Percentiles rank a stretch among this genome's conserved stretches.
phyloP scores from a whole-genome alignment of 108 stramenopile species.

The Pseudonitzschia multistriata region DNA sequence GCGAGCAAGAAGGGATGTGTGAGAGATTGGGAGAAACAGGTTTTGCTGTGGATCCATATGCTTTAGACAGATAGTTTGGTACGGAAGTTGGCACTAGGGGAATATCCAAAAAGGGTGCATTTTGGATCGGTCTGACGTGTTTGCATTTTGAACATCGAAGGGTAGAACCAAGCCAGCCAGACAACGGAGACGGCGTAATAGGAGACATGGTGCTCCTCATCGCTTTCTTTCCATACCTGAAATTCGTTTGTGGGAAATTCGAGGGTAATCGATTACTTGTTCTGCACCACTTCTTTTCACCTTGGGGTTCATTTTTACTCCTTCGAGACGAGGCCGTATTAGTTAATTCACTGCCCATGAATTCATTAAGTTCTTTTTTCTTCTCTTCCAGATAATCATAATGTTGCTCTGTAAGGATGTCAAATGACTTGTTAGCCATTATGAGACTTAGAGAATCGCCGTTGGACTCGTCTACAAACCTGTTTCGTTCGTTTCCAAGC shows the following conservation, averaged over 20 bases:
- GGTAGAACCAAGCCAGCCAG: slow-evolving; percentile 79
- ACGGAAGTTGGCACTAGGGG: slow-evolving; percentile 56
- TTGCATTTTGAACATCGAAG: slow-evolving; percentile 66
- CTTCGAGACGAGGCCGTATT: background rate
- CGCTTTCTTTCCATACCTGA: background rate
- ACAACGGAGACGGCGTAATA: slow-evolving; percentile 58
- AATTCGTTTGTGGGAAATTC: slow-evolving; percentile 3
- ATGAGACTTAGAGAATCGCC: slow-evolving; percentile 3
- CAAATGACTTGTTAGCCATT: background rate
- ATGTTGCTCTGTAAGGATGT: background rate
- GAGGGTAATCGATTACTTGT: background rate
- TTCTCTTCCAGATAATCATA: slow-evolving; percentile 36
- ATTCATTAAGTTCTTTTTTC: slow-evolving; percentile 43
- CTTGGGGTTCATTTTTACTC: background rate
- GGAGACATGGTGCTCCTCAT: slow-evolving; percentile 34
- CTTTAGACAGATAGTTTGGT: slow-evolving; percentile 17
- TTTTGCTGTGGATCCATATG: background rate
- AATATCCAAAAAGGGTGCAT: slow-evolving; percentile 63
- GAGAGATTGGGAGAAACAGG: slow-evolving; percentile 19
- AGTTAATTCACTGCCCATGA: background rate
- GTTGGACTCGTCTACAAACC: background rate
- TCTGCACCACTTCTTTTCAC: background rate
- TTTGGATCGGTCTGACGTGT: slow-evolving; percentile 71
- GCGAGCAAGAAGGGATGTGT: slow-evolving; percentile 37
- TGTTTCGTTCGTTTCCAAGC: background rate